Evolutionary conservation across 352 stramenopile species (phyloP), one percentile per base, ranked within the genome.

Genomic region (Plasmopara viticola): DNA sequence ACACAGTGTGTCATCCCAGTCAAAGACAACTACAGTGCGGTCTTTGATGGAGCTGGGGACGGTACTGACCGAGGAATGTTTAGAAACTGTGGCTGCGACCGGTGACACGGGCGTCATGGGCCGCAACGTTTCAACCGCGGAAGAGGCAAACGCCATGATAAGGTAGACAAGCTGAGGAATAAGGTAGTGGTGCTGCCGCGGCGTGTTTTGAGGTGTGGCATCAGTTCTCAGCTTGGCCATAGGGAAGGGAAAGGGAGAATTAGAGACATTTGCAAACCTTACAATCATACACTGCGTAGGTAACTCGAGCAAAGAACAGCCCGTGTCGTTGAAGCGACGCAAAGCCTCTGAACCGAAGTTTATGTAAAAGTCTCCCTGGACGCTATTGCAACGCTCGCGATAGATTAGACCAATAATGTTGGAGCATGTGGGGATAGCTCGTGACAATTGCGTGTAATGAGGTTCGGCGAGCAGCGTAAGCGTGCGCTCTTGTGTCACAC

Each of bases 1-100:
- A 45, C 80, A 91, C n/a, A 94, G 68, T 58, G 83, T 94, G 72
- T 94, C 83, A 60, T 94, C 83, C 83, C 83, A 94, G 59, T 94
- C 83, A 44, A 94, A 94, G 37, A 94, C 83, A 4, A 88, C 80
- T 25, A 94, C 80, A 10, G 83, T 94, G 44, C 80, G 78, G 52
- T 91, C 81, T 44, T 72, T 70, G n/a, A 86, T 60, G 14, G 70
- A 76, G 51, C 42, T 39, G 41, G 30, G 10, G 20, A 12, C 12
- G 33, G 7, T n/a, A 34, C 20, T 49, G 10, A 20, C 50, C 3
- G 39, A 9, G 20, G 50, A 56, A 14, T 56, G 51, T 55, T 75
- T 74, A 14, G 53, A 33, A 15, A 51, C 44, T 9, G 56, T 46
- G 15, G 40, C 17, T 6, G 49, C 41, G 2, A 48, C 38, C 25